phyloP scores from a whole-genome alignment of 495 filamentous ascomycete genomes.

The Neurospora sp. region DNA sequence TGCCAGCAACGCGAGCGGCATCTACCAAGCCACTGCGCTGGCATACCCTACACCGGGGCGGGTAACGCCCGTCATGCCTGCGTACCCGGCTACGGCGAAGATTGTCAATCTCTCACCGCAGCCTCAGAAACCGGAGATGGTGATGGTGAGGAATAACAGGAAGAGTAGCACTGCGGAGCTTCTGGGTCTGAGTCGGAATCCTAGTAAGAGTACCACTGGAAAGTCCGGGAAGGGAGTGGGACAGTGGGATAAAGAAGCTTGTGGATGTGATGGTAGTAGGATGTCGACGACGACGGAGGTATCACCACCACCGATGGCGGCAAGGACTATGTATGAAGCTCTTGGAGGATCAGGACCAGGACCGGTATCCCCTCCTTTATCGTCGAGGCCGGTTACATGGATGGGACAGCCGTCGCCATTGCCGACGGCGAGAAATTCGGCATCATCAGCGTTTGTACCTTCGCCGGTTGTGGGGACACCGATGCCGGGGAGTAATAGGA shows the following conservation, averaged over 20 bases:
- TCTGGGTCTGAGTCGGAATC: background rate
- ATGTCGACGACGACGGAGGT: background rate
- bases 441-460: background rate
- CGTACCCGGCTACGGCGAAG: background rate
- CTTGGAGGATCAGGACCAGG: background rate
- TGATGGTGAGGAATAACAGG: background rate
- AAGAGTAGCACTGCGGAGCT: background rate
- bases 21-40: background rate
- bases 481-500: background rate
- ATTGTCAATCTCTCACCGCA: background rate
- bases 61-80: background rate
- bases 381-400: background rate
- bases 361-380: background rate
- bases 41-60: background rate
- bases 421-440: background rate
- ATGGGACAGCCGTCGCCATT: background rate
- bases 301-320: background rate
- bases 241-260: background rate
- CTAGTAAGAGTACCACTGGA: background rate
- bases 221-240: background rate
- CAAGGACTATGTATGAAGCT: background rate
- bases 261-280: background rate
- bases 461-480: background rate
- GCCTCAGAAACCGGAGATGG: background rate
- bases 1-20: background rate